Base-by-base conservation (phyloP, 495 filamentous ascomycete species). In the Penicillium goetzii region DNA sequence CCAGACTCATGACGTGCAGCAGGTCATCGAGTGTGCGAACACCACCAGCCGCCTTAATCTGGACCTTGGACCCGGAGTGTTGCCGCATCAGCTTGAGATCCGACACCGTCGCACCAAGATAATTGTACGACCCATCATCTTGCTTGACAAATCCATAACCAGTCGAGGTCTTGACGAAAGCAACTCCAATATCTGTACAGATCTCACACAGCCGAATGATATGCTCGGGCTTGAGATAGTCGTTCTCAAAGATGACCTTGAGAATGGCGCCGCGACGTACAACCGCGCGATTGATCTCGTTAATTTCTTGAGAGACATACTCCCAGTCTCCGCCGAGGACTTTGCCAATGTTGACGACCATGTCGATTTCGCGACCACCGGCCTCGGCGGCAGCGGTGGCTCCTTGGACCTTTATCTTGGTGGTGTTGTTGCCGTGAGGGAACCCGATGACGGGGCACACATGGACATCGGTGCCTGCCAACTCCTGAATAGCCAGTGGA, bases 241-340 rank as follows among this genome's bases (percentile, higher is more conserved):
- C 82, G 65, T 83, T 86, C 62, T 86, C 84, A 50, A 88, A 86
- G 60, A 88, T 86, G 45, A 85, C 84, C 64, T 87, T 87, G 19
- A 87, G 70, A 2, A 78, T 76, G 0, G 77, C 84, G 2, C 79
- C 76, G 17, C 67, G 56, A 7, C 36, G 43, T 4, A 67, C 64
- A 4, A 86, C 83, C 0, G 75, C 76, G 2, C 72, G 59, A 58
- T 86, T 85, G 59, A 88, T 74, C 55, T 65, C 65, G 5, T 67
- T 58, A 47, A 88, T 84, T 62, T 87, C 84, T 4, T 74, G 61
- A 1, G 69, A 61, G 34, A 86, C 83, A 47, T 85, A 87, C 38
- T 74, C 77, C 83, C 83, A 87, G 38, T 87, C 82, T 0, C 75
- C 79, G 57, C 82, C 74, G 6, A 85, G 76, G 25, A 81, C 83